A percentile compares a stretch with the other conserved stretches of the same genome.
Conservation (phyloP, 2,329 filamentous ascomycete species). For the Rutstroemia sp. region DNA sequence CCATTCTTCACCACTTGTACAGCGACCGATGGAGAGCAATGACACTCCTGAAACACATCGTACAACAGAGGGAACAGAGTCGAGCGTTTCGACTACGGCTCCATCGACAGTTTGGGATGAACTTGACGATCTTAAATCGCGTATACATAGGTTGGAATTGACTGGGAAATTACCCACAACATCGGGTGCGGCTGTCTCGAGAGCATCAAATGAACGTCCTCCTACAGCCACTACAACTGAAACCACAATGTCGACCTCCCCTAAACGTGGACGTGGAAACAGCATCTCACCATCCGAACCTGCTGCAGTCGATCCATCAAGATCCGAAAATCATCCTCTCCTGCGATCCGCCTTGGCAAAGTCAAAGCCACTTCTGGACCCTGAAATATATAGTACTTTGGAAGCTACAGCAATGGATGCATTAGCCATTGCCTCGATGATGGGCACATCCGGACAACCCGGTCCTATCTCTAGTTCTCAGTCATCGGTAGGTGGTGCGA, state of each 20-base stretch:
- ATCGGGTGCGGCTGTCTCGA: constrained; percentile 69
- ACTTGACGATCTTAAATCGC: constrained; percentile 86
- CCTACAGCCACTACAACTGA: constrained; percentile 85
- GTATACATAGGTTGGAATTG: constrained; percentile 82
- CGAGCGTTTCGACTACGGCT: constrained; percentile 78
- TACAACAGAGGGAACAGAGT: constrained; percentile 66
- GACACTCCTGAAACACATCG: constrained; percentile 37
- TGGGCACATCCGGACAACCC: constrained; percentile 63
- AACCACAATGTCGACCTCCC: constrained; percentile 85
- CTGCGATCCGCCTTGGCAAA: constrained; percentile 76
- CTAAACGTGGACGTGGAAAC: constrained; percentile 59
- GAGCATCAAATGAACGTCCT: constrained; percentile 61
- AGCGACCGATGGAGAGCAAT: constrained; percentile 36
- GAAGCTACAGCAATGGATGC: constrained; percentile 80
- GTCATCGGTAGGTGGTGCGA: constrained; percentile 35
- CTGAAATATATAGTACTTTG: constrained; percentile 69
- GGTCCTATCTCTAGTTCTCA: constrained; percentile 56
- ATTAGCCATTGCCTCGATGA: constrained; percentile 67
- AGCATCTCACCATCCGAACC: constrained; percentile 38
- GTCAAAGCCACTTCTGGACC: constrained; percentile 60
- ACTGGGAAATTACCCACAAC: constrained; percentile 81
- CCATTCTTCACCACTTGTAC: constrained; percentile 54
- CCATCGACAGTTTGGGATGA: constrained; percentile 97
- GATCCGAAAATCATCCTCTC: constrained; percentile 62
- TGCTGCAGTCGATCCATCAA: constrained; percentile 34